Evolutionary conservation across 129 eudicot species (phyloP).

Genomic region (Artemisia annua): DNA sequence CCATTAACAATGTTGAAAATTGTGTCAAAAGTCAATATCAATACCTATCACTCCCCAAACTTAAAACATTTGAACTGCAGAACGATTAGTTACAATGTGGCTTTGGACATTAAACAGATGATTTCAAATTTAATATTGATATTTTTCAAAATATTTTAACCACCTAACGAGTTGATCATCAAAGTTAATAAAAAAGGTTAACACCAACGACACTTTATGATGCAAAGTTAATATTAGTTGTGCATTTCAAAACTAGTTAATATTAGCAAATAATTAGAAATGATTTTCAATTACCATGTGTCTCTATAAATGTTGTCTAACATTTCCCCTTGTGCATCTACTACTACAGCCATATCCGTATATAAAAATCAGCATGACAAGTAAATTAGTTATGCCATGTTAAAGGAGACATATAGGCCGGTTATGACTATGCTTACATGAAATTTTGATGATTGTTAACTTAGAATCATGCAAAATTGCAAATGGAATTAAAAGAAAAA

Average conservation of each 20-base stretch:
- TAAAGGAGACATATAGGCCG: too few relatives aligned
- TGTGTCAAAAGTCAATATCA: not conserved
- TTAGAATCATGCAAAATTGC: too few relatives aligned
- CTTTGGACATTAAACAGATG: not conserved
- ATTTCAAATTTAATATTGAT: not conserved
- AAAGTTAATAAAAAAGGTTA: not conserved
- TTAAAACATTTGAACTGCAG: not conserved
- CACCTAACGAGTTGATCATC: not conserved
- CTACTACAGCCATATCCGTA: too few relatives aligned
- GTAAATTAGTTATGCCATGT: too few relatives aligned
- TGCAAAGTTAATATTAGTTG: not conserved
- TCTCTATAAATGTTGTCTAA: too few relatives aligned
- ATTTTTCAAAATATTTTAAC: not conserved
- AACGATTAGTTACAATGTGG: not conserved
- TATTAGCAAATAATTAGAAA: conserved; percentile 9
- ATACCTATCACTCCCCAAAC: conserved; percentile 7
- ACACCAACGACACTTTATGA: not conserved
- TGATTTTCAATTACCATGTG: conserved; percentile 48
- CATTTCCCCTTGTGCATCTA: too few relatives aligned
- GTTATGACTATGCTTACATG: too few relatives aligned
- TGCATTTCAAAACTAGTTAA: not conserved
- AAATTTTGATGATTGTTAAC: too few relatives aligned
- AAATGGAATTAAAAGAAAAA: too few relatives aligned
- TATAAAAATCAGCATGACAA: too few relatives aligned
- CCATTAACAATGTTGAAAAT: conserved; percentile 9